phyloP scores from a whole-genome alignment of 2,329 filamentous ascomycete species.

The Exophiala xenobiotica region DNA sequence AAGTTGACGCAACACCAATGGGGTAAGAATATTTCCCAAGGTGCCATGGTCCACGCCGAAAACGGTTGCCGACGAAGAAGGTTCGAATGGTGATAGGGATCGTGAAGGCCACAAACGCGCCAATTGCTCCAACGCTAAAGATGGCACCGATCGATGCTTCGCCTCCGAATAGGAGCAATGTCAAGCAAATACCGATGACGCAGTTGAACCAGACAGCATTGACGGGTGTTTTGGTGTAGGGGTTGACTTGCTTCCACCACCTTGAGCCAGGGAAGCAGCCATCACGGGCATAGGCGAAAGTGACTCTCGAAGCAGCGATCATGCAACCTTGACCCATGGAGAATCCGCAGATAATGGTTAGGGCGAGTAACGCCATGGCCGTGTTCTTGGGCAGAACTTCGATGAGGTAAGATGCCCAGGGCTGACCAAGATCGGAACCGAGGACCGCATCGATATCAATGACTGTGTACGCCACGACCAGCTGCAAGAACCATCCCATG shows the following conservation, averaged over 20 bases:
- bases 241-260: constrained; percentile 61
- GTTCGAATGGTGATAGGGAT: constrained; percentile 46
- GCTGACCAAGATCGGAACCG: constrained; percentile 63
- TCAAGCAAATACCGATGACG: constrained; percentile 57
- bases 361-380: constrained; percentile 60
- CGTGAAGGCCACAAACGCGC: constrained; percentile 58
- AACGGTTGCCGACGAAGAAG: constrained; percentile 58
- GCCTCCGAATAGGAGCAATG: constrained; percentile 66
- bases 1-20: constrained; percentile 57
- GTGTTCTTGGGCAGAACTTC: constrained; percentile 62
- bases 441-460: constrained; percentile 61
- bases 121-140: constrained; percentile 69
- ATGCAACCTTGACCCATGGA: constrained; percentile 73
- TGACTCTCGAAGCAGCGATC: constrained; percentile 64
- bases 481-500: constrained; percentile 71
- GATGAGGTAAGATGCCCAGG: constrained; percentile 68
- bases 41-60: constrained; percentile 68
- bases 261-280: constrained; percentile 64
- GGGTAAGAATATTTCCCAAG: constrained; percentile 59
- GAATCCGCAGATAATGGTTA: constrained; percentile 69
- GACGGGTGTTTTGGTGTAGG: constrained; percentile 62
- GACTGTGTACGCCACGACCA: constrained; percentile 71
- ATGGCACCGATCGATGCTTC: constrained; percentile 63
- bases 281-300: constrained; percentile 71
- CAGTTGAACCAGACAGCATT: constrained; percentile 70